Percentiles rank a stretch among this genome's conserved stretches.
These are phyloP conservation scores for Leishmania lainsoni DNA, from an alignment of 208 protist genomes.

Conservation along the genomic window DNA sequence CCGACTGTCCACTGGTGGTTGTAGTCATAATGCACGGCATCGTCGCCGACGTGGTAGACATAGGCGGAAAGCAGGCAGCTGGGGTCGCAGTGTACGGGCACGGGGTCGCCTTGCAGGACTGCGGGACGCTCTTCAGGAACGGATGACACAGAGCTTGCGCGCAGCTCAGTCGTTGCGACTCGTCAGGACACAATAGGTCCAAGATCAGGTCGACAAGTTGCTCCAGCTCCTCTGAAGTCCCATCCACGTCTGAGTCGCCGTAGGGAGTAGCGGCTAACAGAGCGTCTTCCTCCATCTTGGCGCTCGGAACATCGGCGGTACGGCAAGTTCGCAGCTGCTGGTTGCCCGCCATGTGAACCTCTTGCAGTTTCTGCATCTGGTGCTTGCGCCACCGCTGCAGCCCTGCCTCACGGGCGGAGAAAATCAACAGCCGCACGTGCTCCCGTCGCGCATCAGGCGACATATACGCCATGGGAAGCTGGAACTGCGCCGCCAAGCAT, in stretches of 20 bases:
- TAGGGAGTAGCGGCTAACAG: conserved; percentile 28
- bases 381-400: conserved; percentile 35
- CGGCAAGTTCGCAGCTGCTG: conserved; percentile 12
- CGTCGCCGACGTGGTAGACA: conserved; percentile 15
- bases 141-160: conserved; percentile 64
- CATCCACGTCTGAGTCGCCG: conserved; percentile 29
- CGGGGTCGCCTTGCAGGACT: conserved; percentile 20
- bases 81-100: conserved; percentile 18
- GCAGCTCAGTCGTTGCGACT: conserved; percentile 61
- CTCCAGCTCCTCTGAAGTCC: conserved; percentile 37
- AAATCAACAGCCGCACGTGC: conserved; percentile 35
- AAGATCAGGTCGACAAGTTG: conserved; percentile 71
- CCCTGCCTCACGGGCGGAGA: conserved; percentile 25
- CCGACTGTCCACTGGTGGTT: conserved; percentile 14
- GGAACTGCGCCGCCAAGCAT: conserved; percentile 40
- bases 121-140: conserved; percentile 32
- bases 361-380: conserved; percentile 32
- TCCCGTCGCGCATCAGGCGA: conserved; percentile 20
- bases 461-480: conserved; percentile 33
- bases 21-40: conserved; percentile 31
- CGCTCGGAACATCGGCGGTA: conserved; percentile 1
- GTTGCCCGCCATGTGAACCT: conserved; percentile 6
- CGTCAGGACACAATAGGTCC: conserved; percentile 71
- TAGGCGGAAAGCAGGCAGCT: conserved; percentile 11
- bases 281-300: conserved; percentile 22